Evolutionary conservation across 257 asterid genomes (phyloP), one percentile per base, ranked within the genome.

Genomic region (Solanum clarkiae): DNA sequence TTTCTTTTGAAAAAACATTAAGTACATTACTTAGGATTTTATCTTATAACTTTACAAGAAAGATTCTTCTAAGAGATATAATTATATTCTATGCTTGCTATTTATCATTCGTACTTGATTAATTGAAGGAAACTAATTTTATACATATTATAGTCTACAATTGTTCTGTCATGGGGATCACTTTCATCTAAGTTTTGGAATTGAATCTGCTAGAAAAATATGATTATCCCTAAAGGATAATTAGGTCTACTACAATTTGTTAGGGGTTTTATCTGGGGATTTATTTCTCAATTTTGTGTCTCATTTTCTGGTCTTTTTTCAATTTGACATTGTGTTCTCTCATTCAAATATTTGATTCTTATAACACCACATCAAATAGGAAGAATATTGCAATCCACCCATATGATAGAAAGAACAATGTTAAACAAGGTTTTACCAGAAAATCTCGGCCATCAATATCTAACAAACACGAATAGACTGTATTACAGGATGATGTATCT

Each of bases 361-460:
- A 13, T 10, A 7, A 65, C 9, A 65, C 44, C 71, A 65, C 10
- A 80, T 62, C 18, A 69, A 71, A 70, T 45, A 20, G n/a, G 56
- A 65, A 32, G 69, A 81, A 4, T 16, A 57, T 6, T 22, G 15
- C 79, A 70, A 65, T 16, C 15, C 81, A 11, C 5, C 29, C 80
- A 51, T 18, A 47, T 84, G 54, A 56, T 5, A 3, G 66, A 51
- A 8, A 10, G 29, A 68, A 32, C 32, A 81, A 84, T 53, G 54
- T 83, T 66, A 20, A 83, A 82, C 63, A 47, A 82, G 60, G 81
- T 45, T 69, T 74, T n/a, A 89, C 91, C 74, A 84, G 82, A 71
- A 44, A 84, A 80, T 80, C 84, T 57, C 18, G 71, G 26, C 83
- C 80, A 66, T 81, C 87, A 5, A 81, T 62, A 85, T 55, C 45